phyloP scores from a whole-genome alignment of 2,329 filamentous ascomycete genomes.

The Teratosphaeriaceae sp. region DNA sequence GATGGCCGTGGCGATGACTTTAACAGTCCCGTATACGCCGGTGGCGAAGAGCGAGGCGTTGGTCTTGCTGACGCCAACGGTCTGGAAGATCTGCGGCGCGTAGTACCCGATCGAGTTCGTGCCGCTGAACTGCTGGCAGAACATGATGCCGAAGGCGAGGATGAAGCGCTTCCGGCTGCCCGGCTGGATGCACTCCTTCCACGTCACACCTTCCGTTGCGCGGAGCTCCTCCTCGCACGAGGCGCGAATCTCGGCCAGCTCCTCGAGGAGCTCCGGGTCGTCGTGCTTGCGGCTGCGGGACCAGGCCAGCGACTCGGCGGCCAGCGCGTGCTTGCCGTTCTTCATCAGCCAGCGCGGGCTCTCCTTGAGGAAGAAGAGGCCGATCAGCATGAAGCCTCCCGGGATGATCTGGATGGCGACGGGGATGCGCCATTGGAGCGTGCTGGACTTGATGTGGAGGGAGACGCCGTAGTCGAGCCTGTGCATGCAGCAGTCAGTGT shows the following conservation, averaged over 20 bases:
- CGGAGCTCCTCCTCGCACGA: conserved; percentile 37
- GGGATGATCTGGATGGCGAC: conserved; percentile 49
- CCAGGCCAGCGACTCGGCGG: conserved; percentile 34
- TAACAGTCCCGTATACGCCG: conserved; percentile 42
- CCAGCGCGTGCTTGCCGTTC: conserved; percentile 42
- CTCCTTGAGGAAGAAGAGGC: conserved; percentile 47
- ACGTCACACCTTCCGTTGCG: conserved; percentile 35
- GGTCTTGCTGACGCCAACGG: conserved; percentile 33
- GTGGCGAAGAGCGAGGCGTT: conserved; percentile 40
- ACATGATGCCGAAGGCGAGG: conserved; percentile 42
- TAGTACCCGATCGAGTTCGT: conserved; percentile 30
- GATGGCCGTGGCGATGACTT: conserved; percentile 38
- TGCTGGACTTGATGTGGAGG: conserved; percentile 36
- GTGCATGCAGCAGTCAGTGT: not conserved
- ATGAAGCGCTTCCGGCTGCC: conserved; percentile 52
- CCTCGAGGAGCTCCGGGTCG: conserved; percentile 31
- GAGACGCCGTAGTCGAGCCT: conserved; percentile 45
- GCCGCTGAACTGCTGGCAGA: conserved; percentile 35
- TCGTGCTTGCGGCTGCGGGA: conserved; percentile 33
- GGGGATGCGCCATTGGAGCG: conserved; percentile 48
- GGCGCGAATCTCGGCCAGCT: conserved; percentile 37
- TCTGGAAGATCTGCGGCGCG: conserved; percentile 38
- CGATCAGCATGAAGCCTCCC: conserved; percentile 43
- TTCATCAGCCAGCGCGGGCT: conserved; percentile 50
- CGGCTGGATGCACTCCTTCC: conserved; percentile 33